phyloP scores from a whole-genome alignment of 306 rosid genomes.

The Cucurbita moschata region DNA sequence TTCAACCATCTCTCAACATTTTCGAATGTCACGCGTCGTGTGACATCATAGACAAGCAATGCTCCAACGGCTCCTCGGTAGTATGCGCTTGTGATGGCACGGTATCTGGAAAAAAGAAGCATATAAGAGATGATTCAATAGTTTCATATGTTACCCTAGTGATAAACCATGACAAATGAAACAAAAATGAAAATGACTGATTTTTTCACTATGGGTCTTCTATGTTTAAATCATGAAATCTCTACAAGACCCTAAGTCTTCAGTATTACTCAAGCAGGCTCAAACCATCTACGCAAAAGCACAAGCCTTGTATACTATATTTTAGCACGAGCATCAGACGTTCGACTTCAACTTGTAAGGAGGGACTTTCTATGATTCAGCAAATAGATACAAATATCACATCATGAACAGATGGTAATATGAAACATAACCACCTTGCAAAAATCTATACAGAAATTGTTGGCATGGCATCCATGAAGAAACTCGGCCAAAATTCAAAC shows the following conservation, averaged over 20 bases:
- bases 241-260: neutral
- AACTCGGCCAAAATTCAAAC: neutral
- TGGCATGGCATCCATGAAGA: neutral
- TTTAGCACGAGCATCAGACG: neutral
- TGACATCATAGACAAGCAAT: conserved; percentile 40
- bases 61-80: conserved; percentile 50
- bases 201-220: neutral
- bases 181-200: neutral
- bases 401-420: neutral
- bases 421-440: neutral
- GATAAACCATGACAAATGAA: neutral
- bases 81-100: conserved; percentile 50
- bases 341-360: neutral
- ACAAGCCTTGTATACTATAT: neutral
- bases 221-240: neutral
- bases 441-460: neutral
- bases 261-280: neutral
- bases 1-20: conserved; percentile 51
- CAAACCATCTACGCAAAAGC: neutral
- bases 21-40: conserved; percentile 40
- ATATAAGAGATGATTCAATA: neutral
- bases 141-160: neutral
- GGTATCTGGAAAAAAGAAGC: conserved; percentile 24
- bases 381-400: neutral
- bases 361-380: neutral